Base-by-base conservation (phyloP, 2,329 filamentous ascomycete genomes). In the Xylariaceae sp. region DNA sequence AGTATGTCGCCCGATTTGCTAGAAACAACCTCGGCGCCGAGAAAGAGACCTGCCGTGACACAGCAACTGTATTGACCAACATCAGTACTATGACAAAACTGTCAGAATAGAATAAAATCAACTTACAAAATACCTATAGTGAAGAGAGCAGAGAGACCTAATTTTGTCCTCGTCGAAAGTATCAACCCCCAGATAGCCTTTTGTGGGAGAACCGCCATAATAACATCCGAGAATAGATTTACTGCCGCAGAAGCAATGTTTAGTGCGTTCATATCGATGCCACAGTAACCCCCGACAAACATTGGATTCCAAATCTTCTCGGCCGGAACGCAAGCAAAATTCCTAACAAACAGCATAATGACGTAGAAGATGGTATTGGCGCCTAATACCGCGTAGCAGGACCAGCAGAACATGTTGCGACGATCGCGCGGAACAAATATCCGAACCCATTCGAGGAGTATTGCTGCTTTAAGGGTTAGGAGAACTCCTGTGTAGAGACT, bases 341-440 rank as follows among this genome's bases (percentile, higher is more conserved):
- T 61, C 48, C 56, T 54, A 16, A 61, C 26, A n/a, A 63, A 57
- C 7, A 63, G 48, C 16, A 46, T 47, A 20, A 57, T 42, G 53
- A 63, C 44, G 37, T 61, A 63, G 49, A 63, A 63, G 16, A 61
- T 41, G 40, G 56, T 54, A 37, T 59, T 63, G 26, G 45, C 46
- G 43, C 54, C 50, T 18, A 63, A 45, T 12, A 61, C 48, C 21
- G 37, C 46, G 40, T 61, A 56, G 32, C 49, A 53, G 12, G 57
- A 40, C 60, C 60, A 63, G 53, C 54, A 63, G 50, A 63, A 63
- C 5, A 44, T 37, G 20, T 55, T 57, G 6, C 60, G 60, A 14
- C 52, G 43, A n/a, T 53, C 60, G 23, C 52, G 50, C 10, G 58
- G 60, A 14, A 54, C 54, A 44, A 60, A 58, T 23, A 57, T 51